Evolutionary conservation across 2,329 filamentous ascomycete genomes (phyloP), one percentile per base, ranked within the genome.

Genomic region (Kalmusia sp.): DNA sequence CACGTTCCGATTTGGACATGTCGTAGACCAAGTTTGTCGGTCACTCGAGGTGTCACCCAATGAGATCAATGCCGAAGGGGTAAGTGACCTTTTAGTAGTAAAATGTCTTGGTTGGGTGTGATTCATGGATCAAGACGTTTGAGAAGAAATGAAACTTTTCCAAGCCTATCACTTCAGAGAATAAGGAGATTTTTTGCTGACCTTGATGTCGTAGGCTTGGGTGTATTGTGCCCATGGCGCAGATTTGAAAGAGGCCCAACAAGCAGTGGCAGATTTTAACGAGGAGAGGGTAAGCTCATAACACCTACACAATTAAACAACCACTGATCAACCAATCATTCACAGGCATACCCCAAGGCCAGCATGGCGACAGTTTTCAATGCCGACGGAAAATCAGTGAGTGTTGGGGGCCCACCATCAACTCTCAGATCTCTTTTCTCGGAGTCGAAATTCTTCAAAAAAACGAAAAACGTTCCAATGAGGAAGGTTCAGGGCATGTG

Each of bases 351-450:
- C n/a, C 37, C 37, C 19, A 11, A 14, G 19, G 37, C 37, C 37
- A 39, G 11, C 5, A 39, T 39, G 37, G 37, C 37, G n/a, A 39
- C 37, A 4, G 37, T 39, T 4, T 39, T 39, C 37, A 39, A 39
- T 17, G 22, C 17, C 6, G 37, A 71, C 8, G 43, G 75, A 6
- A 66, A 65, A 40, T 76, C 72, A 3, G 70, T 68, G 11, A 67
- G 58, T 52, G 71, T 62, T 1, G 74, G 74, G 3, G 54, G 40
- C 33, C 64, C 67, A 17, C 24, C 2, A 65, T 62, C 6, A 62
- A 55, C 19, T 67, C 44, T 15, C 63, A 65, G 1, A 52, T 31
- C 6, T 62, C 59, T 25, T 47, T 64, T 17, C 51, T 69, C 37
- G 50, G 61, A 52, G 17, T 33, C 24, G 40, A 59, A 8, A 39